Base-by-base conservation (phyloP, 495 filamentous ascomycete genomes). In the Podospora bellae-mahoneyi region DNA sequence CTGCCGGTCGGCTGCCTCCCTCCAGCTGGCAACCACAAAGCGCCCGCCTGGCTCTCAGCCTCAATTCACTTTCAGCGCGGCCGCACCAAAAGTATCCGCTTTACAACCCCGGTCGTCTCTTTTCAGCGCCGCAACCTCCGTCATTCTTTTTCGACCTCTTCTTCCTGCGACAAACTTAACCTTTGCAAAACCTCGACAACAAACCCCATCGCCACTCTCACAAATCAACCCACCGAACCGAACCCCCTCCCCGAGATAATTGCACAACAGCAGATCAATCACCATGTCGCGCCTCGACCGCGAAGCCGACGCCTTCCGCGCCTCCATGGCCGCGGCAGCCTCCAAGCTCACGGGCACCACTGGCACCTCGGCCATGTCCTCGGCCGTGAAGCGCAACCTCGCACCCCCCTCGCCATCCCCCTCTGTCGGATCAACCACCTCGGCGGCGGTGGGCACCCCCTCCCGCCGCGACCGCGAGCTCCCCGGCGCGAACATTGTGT, bases 401-500 rank as follows among this genome's bases (percentile, higher is more conserved):
- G 78, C 73, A 28, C 76, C 68, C 62, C 78, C 72, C 54, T 78
- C 74, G 30, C 81, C 72, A 13, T 77, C 81, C 10, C 78, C 80
- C 9, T 77, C 80, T n/a, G 67, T 82, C 67, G 79, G 80, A 28
- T 82, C 83, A 6, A 81, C 78, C 10, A 78, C 83, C 7, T 85
- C 84, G 0, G 82, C 79, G 3, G 78, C 78, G 34, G 81, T 80
- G 56, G 75, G 72, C 19, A 72, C 66, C 66, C 78, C 72, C 55
- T 79, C 73, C 65, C 88, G 84, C 64, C 76, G 78, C 64, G 73
- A 75, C 66, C 85, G 84, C 67, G 90, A 90, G 78, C 69, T 67
- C 15, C 68, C 72, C 18, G 64, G 55, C 20, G 53, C 39, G 64
- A 73, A 63, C 63, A 82, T 88, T 64, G 87, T 90, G 69, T 93